Percentiles rank a stretch among this genome's conserved stretches.
Evolutionary conservation across 2,329 filamentous ascomycete genomes (phyloP).

Genomic region (Torrubiella hemipterigena): DNA sequence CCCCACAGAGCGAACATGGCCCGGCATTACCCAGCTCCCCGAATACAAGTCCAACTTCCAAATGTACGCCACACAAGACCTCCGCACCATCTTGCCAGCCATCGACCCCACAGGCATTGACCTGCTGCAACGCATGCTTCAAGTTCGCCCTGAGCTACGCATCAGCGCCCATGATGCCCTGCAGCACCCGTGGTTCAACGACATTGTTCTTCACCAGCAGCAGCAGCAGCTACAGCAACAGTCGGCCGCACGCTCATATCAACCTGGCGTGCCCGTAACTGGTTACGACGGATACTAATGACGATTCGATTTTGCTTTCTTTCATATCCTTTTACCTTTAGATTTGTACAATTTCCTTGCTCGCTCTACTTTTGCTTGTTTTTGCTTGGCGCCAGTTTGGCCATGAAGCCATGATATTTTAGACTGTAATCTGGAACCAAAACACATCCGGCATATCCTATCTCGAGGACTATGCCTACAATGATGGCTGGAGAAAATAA

Average conservation of each 20-base stretch:
- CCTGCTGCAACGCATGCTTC: constrained; percentile 79
- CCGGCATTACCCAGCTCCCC: constrained; percentile 86
- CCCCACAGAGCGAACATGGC: constrained; percentile 89
- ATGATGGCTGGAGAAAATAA: too few species aligned
- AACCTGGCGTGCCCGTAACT: constrained; percentile 26
- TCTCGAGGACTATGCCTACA: too few species aligned
- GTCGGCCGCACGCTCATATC: constrained; percentile 23
- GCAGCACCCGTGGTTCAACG: constrained; percentile 84
- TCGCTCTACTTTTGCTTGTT: too few species aligned
- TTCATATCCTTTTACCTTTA: too few species aligned
- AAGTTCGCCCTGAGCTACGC: constrained; percentile 81
- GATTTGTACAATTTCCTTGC: too few species aligned
- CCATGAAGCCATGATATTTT: too few species aligned
- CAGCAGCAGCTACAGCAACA: constrained; percentile 26
- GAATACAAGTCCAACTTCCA: constrained; percentile 96
- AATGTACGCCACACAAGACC: constrained; percentile 85
- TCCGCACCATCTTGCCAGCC: constrained; percentile 76
- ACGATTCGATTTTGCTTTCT: too few species aligned
- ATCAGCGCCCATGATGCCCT: constrained; percentile 81
- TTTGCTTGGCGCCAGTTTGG: too few species aligned
- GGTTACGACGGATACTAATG: constrained; percentile 22
- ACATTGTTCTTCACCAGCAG: constrained; percentile 49
- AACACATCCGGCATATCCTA: too few species aligned
- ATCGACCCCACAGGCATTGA: constrained; percentile 83
- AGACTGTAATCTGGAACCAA: too few species aligned